These are phyloP conservation scores for Diospyros lotus DNA, from an alignment of 148 eudicot species.

Conservation along the genomic window DNA sequence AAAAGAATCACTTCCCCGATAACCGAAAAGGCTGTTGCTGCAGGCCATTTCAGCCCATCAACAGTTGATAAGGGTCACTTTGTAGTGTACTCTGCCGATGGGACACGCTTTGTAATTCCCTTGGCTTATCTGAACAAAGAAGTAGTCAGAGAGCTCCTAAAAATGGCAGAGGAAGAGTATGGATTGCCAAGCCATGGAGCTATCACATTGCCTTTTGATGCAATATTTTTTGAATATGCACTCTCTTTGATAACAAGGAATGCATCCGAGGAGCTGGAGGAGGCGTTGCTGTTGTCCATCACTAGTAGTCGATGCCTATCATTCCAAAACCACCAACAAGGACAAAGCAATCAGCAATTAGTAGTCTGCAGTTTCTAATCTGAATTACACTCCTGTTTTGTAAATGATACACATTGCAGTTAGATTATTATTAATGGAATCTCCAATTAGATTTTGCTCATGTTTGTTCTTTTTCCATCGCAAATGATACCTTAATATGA, in stretches of 20 bases:
- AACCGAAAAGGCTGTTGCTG: background rate
- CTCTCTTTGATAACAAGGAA: slow-evolving; percentile 28
- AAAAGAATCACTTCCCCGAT: slow-evolving; percentile 23
- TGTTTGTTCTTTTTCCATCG: background rate
- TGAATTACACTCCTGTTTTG: background rate
- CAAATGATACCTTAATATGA: background rate
- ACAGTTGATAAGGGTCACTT: slow-evolving; percentile 29
- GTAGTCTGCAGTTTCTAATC: slow-evolving; percentile 8
- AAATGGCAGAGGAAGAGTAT: slow-evolving; percentile 48
- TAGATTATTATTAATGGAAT: background rate
- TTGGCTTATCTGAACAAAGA: slow-evolving; percentile 25
- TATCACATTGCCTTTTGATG: slow-evolving; percentile 42
- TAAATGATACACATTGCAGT: background rate
- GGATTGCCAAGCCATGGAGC: slow-evolving; percentile 37
- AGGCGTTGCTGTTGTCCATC: slow-evolving; percentile 26
- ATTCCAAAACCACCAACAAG: background rate
- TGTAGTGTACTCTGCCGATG: slow-evolving; percentile 30
- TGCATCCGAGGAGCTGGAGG: slow-evolving; percentile 17
- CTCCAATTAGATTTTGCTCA: background rate
- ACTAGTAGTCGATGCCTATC: background rate
- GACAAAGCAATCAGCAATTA: slow-evolving; percentile 29
- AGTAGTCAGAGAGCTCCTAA: slow-evolving; percentile 30
- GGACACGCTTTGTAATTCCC: slow-evolving; percentile 28
- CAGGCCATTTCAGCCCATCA: background rate
- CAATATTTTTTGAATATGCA: slow-evolving; percentile 28